A percentile compares a stretch with the other conserved stretches of the same genome.
Evolutionary conservation across 1,284 basidiomycete species (phyloP).

Genomic region (Salmacisia buchloeana): DNA sequence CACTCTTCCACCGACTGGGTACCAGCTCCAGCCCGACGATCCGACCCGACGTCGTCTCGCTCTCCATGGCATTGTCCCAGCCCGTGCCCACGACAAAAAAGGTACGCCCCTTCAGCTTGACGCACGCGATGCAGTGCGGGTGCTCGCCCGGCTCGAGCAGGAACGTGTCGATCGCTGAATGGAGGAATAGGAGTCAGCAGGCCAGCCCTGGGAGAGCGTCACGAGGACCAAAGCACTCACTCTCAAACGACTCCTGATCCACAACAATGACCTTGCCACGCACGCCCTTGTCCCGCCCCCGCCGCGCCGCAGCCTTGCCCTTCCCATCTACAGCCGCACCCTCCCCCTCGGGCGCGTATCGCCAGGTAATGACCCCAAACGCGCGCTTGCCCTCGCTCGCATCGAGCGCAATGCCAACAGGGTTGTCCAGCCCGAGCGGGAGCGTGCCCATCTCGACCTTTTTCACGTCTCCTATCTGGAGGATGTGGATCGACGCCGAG

Average conservation of each 20-base stretch:
- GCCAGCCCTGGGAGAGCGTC: too few relatives aligned
- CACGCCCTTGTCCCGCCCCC: not conserved
- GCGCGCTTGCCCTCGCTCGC: not conserved
- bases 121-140: slow-evolving; percentile 31
- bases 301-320: too few relatives aligned
- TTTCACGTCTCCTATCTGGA: not conserved
- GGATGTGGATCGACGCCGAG: not conserved
- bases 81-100: slow-evolving; percentile 41
- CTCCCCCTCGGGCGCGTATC: not conserved
- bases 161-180: slow-evolving; percentile 18
- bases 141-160: slow-evolving; percentile 33
- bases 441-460: slow-evolving; percentile 1
- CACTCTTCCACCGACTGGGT: not conserved
- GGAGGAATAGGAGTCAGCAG: slow-evolving; percentile 10
- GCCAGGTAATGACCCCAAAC: slow-evolving; percentile 1
- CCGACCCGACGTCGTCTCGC: slow-evolving; percentile 30
- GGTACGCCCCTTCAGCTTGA: slow-evolving; percentile 15
- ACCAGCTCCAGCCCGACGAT: slow-evolving; percentile 26
- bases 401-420: not conserved
- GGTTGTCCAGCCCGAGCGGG: not conserved
- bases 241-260: slow-evolving; percentile 1
- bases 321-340: slow-evolving; percentile 1
- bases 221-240: too few relatives aligned
- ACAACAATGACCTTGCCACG: not conserved
- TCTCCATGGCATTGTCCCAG: slow-evolving; percentile 15